A percentile compares a stretch with the other conserved stretches of the same genome.
Conservation (phyloP, 768 basidiomycete species). For the Pisolithus orientalis region DNA sequence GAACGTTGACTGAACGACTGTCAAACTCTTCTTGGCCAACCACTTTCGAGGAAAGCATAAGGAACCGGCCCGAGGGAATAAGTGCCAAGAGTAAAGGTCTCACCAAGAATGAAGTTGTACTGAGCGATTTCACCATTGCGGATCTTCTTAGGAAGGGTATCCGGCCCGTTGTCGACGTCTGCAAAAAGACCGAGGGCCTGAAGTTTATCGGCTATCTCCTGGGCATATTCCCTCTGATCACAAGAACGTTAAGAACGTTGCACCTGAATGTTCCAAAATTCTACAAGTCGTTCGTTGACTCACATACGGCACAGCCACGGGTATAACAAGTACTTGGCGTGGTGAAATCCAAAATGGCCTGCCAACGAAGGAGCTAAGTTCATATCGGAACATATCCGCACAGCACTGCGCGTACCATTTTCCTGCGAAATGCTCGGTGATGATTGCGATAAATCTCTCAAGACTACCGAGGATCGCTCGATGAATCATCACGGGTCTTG, state of each 20-base stretch:
- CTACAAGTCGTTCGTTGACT: constrained; percentile 28
- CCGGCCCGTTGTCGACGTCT: constrained; percentile 87
- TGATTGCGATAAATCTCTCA: constrained; percentile 94
- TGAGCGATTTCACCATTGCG: constrained; percentile 95
- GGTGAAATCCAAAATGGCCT: constrained; percentile 99
- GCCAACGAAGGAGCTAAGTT: neutral
- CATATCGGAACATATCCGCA: constrained; percentile 1
- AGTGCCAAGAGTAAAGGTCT: constrained; percentile 17
- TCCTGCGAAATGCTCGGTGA: constrained; percentile 95
- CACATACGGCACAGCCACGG: constrained; percentile 86
- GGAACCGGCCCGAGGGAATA: neutral
- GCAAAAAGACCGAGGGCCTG: constrained; percentile 70
- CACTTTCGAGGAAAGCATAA: constrained; percentile 41
- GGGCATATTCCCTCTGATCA: constrained; percentile 81
- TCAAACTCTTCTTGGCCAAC: constrained; percentile 93
- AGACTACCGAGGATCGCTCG: constrained; percentile 91
- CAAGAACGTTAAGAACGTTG: constrained; percentile 1
- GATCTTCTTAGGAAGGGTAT: constrained; percentile 96
- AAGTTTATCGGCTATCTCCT: constrained; percentile 68
- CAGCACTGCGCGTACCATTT: constrained; percentile 65
- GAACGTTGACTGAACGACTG: constrained; percentile 82
- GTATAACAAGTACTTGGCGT: constrained; percentile 92
- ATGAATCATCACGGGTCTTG: constrained; percentile 95
- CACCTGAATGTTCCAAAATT: constrained; percentile 1
- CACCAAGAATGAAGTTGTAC: constrained; percentile 96